Base-by-base conservation (phyloP, 2,329 filamentous ascomycete genomes). In the Sphaerulina vaccinii region DNA sequence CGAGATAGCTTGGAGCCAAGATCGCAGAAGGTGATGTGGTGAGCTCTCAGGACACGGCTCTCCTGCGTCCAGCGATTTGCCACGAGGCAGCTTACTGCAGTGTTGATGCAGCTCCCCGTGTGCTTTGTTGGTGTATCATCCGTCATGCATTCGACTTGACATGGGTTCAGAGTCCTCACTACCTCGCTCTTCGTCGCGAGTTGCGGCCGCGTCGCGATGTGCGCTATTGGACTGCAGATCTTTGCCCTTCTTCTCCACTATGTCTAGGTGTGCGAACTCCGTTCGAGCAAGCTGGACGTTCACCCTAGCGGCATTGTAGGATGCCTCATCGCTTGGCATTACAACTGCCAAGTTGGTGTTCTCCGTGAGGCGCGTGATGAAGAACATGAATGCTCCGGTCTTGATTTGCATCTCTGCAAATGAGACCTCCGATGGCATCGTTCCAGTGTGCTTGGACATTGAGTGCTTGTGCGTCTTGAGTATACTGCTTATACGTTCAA, bases 401-500 rank as follows among this genome's bases (percentile, higher is more conserved):
- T 90, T 91, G 72, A 91, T 84, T 70, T 90, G 86, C 75, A 92
- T 86, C 62, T 89, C 79, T 40, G 84, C 83, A 63, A 92, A 91
- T 70, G 90, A 87, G 71, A 90, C 88, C 3, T 86, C 85, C 58
- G 87, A 88, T 47, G 87, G 85, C n/a, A 87, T 86, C 21, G 87
- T 87, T 42, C 87, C 86, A 1, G 87, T 90, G 70, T 88, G 90
- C 62, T 86, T 84, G 65, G 77, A 75, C 70, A 81, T 78, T 43
- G 73, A 83, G 74, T 97, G 92, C 76, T 97, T 99, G 77, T 97
- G 96, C 53, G 92, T 91, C 75, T 99, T 99, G 73, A 99, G 87
- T 66, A 99, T 96, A 70, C 96, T 97, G 56, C 87, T 93, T 67
- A 99, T 88, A 62, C 88, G 87, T 77, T 99, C 93, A 64, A 96